Percentiles rank a stretch among this genome's conserved stretches.
Evolutionary conservation across 1,139 yeast genomes (phyloP).

Genomic region (Candida sojae): DNA sequence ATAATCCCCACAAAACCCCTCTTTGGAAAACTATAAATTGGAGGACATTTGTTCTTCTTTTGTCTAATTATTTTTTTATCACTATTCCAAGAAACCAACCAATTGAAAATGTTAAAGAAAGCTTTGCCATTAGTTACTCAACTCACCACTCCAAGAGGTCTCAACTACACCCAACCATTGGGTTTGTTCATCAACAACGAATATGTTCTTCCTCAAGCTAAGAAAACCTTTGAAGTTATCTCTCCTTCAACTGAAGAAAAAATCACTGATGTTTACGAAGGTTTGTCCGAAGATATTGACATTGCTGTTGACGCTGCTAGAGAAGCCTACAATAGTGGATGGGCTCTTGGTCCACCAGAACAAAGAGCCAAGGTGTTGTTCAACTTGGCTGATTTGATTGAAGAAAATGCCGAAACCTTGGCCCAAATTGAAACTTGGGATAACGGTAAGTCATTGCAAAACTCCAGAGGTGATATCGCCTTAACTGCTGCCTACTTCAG

Average conservation of each 20-base stretch:
- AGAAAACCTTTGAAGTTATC: conserved; percentile 60
- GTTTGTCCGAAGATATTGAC: conserved; percentile 69
- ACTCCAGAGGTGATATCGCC: conserved; percentile 57
- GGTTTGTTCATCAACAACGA: conserved; percentile 78
- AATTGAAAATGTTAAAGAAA: conserved; percentile 1
- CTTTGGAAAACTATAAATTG: too few relatives aligned
- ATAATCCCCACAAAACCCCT: too few relatives aligned
- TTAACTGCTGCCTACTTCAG: conserved; percentile 62
- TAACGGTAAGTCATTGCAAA: conserved; percentile 72
- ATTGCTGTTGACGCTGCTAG: conserved; percentile 79
- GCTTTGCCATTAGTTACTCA: conserved; percentile 45
- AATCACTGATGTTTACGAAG: conserved; percentile 68
- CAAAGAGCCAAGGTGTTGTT: conserved; percentile 53
- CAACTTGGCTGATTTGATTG: conserved; percentile 67
- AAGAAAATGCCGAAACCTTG: conserved; percentile 56
- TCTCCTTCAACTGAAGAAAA: conserved; percentile 70
- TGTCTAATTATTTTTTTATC: too few relatives aligned
- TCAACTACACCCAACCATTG: conserved; percentile 26
- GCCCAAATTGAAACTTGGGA: conserved; percentile 76
- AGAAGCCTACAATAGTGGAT: conserved; percentile 51
- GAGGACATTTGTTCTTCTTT: too few relatives aligned
- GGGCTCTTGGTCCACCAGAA: conserved; percentile 42
- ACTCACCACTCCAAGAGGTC: conserved; percentile 64
- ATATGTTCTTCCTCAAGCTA: conserved; percentile 36
- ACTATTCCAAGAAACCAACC: not conserved